Percentiles rank a stretch among this genome's conserved stretches.
Evolutionary conservation across 306 rosid genomes (phyloP).

Genomic region (Myrica gale): DNA sequence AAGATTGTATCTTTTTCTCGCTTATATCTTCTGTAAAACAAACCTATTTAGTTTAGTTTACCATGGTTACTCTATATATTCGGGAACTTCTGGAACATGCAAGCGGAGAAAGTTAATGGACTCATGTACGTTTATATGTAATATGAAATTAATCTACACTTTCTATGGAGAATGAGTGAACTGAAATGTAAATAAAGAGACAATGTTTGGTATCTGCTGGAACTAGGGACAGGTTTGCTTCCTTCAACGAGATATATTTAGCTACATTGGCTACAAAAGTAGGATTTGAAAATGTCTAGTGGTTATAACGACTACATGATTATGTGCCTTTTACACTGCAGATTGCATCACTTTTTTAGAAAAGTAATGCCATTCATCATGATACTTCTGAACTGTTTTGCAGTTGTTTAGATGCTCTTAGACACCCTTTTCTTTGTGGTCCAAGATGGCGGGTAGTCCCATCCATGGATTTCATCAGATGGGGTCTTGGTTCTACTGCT

Average conservation of each 20-base stretch:
- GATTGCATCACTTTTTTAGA: constrained; percentile 18
- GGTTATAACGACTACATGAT: neutral
- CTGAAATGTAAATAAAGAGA: neutral
- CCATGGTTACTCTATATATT: neutral
- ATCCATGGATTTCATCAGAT: constrained; percentile 82
- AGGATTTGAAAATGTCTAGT: constrained; percentile 1
- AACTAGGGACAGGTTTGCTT: neutral
- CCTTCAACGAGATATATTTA: neutral
- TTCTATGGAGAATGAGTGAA: neutral
- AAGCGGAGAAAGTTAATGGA: neutral
- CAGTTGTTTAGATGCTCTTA: constrained; percentile 97
- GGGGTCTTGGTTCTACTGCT: constrained; percentile 97
- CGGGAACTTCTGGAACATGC: neutral
- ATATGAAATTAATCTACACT: neutral
- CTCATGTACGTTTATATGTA: neutral
- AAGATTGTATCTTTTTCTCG: neutral
- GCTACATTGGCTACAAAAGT: neutral
- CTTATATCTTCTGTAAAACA: neutral
- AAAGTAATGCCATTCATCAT: constrained; percentile 1
- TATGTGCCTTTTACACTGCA: constrained; percentile 7
- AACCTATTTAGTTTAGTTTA: neutral
- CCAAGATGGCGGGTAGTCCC: constrained; percentile 96
- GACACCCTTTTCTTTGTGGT: constrained; percentile 97
- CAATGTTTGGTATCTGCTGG: neutral
- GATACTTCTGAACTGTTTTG: constrained; percentile 24